Evolutionary conservation across 352 stramenopile species (phyloP), one percentile per base, ranked within the genome.

Genomic region (Phytophthora lateralis): DNA sequence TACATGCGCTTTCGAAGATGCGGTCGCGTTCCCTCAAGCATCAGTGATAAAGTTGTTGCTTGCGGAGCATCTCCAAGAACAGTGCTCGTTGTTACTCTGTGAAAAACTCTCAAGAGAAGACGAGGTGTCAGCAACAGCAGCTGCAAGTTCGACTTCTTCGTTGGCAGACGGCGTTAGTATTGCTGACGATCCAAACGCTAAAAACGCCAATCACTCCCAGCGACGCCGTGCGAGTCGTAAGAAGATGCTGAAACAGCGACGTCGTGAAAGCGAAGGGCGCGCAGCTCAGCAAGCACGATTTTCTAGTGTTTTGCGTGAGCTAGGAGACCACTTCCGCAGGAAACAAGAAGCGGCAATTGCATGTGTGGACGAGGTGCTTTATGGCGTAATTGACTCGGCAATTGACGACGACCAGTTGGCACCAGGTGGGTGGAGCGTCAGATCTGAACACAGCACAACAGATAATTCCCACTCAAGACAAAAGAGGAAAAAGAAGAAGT

Each of bases 61-160:
- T 10, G 82, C 82, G 3, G 87, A 93, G 51, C 55, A 90, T 18
- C 45, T 95, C 12, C 87, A 95, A 63, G 84, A 78, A 6, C 71
- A 89, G 26, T 93, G 82, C 29, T 87, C 84, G 2, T 41, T 76
- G n/a, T 52, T 93, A 10, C 55, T 95, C n/a, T 79, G 65, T 15
- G 80, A 90, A 29, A 78, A 68, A 24, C 27, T 93, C 14, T 66
- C 67, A 5, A 71, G 63, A 15, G 76, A 88, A 63, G 69, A 80
- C 14, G 73, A 76, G 26, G 14, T 34, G n/a, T 34, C n/a, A 38
- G 44, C 29, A 41, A 38, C 17, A 12, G 39, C 37, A 37, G 35
- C 7, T 5, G 20, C 10, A 12, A 37, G 14, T 49, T 17, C 9
- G 14, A n/a, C 5, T 51, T 2, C 10, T 18, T 32, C 44, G n/a